phyloP scores from a whole-genome alignment of 129 eudicot genomes.

The Artemisia argyi region DNA sequence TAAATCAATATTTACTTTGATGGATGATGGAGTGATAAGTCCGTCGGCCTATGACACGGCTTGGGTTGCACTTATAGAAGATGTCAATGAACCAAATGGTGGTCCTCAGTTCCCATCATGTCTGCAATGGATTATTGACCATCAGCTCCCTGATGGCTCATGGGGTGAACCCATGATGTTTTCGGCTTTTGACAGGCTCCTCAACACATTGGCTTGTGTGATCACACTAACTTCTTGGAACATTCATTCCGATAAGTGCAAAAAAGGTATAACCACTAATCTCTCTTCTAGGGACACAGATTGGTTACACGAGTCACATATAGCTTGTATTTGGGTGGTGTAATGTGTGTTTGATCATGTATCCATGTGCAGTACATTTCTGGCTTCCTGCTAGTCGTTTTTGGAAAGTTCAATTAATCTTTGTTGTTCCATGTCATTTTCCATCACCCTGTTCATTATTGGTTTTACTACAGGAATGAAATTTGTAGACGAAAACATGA shows the following conservation, averaged over 20 bases:
- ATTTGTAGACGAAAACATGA: neutral
- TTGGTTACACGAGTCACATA: too few species aligned
- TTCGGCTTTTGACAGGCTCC: neutral
- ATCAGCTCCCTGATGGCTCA: neutral
- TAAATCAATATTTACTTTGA: neutral
- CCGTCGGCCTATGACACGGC: neutral
- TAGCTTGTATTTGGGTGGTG: too few species aligned
- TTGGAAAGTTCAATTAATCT: too few species aligned
- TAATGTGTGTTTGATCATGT: too few species aligned
- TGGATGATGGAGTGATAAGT: neutral
- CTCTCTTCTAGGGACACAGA: neutral
- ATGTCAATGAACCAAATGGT: neutral
- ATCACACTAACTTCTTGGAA: neutral
- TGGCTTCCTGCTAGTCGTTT: too few species aligned
- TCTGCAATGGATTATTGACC: neutral
- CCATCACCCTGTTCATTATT: neutral
- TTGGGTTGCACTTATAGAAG: neutral
- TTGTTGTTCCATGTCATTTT: neutral
- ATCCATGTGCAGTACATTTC: too few species aligned
- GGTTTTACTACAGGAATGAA: neutral
- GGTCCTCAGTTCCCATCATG: slow-evolving; percentile 4
- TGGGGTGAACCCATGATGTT: neutral
- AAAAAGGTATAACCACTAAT: neutral
- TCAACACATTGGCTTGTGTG: slow-evolving; percentile 4
- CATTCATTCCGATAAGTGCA: neutral